A percentile compares a stretch with the other conserved stretches of the same genome.
These are phyloP conservation scores for Dothistroma septosporum DNA, from an alignment of 2,329 filamentous ascomycete species.

Conservation along the genomic window DNA sequence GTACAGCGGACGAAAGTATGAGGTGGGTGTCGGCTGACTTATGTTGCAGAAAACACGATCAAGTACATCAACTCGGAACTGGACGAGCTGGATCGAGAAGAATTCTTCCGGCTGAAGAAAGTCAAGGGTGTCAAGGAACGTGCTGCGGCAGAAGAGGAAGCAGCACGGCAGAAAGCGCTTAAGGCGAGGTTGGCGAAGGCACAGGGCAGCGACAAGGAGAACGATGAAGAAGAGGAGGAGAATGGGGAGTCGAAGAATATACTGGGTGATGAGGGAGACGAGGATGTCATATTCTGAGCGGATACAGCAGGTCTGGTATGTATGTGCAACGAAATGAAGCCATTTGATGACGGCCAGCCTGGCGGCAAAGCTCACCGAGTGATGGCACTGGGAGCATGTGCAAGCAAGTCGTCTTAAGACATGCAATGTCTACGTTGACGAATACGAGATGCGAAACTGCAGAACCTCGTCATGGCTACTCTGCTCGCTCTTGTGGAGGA, in stretches of 20 bases:
- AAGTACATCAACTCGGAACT: conserved; percentile 99
- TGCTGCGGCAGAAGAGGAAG: conserved; percentile 41
- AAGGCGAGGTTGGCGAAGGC: conserved; percentile 10
- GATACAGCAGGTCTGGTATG: background rate
- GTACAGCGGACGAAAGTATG: too few relatives aligned
- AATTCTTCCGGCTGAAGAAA: conserved; percentile 98
- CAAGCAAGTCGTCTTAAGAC: too few relatives aligned
- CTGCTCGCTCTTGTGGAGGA: background rate
- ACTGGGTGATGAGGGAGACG: conserved; percentile 35
- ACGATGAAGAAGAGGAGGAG: conserved; percentile 20
- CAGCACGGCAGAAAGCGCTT: conserved; percentile 27
- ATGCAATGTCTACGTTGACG: too few relatives aligned
- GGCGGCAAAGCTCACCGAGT: background rate
- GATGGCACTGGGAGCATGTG: background rate
- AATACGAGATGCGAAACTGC: too few relatives aligned
- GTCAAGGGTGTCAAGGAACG: conserved; percentile 67
- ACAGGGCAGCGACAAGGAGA: conserved; percentile 30
- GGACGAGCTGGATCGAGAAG: conserved; percentile 93
- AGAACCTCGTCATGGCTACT: too few relatives aligned
- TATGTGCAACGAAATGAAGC: background rate
- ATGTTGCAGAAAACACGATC: conserved; percentile 83
- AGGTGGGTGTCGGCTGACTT: background rate
- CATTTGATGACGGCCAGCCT: background rate
- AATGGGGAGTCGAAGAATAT: conserved; percentile 30
- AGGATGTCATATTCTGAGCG: conserved; percentile 28